These are phyloP conservation scores for Babesia sp. DNA, from an alignment of 169 alveolate species.

Conservation along the genomic window DNA sequence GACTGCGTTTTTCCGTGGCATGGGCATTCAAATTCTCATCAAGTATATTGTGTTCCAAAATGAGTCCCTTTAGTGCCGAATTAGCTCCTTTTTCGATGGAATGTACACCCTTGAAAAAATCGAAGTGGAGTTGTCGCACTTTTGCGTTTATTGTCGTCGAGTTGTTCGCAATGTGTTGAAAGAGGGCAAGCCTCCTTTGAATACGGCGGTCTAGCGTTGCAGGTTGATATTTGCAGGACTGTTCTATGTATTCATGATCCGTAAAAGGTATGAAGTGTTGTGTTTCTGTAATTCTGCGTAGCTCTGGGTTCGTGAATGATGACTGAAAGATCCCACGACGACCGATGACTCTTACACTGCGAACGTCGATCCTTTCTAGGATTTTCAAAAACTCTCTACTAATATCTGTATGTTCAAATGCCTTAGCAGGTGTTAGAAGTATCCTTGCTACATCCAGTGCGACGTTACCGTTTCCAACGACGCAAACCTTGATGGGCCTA, in stretches of 20 bases:
- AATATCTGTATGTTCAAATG: slow-evolving; percentile 6
- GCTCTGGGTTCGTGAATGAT: slow-evolving; percentile 51
- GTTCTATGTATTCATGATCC: not conserved
- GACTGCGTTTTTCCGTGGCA: not conserved
- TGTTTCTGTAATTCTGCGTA: slow-evolving; percentile 17
- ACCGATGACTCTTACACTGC: slow-evolving; percentile 25
- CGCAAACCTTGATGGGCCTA: slow-evolving; percentile 14
- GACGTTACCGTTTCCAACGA: slow-evolving; percentile 88
- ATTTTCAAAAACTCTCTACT: not conserved
- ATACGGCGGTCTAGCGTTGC: not conserved
- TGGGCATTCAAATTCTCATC: slow-evolving; percentile 1
- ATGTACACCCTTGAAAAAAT: not conserved
- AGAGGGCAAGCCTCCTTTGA: slow-evolving; percentile 5
- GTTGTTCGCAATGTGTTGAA: not conserved
- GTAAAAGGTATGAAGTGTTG: slow-evolving; percentile 2
- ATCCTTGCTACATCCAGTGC: slow-evolving; percentile 83
- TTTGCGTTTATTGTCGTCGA: not conserved
- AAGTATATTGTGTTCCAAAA: not conserved
- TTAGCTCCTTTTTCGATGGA: not conserved
- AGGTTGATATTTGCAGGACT: not conserved
- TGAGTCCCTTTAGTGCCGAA: not conserved
- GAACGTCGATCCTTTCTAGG: not conserved
- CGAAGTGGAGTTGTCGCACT: not conserved
- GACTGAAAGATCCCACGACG: slow-evolving; percentile 37
- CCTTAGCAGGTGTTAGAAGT: slow-evolving; percentile 27